These are phyloP conservation scores for Penicillium sp. DNA, from an alignment of 2,329 filamentous ascomycete genomes.

Conservation along the genomic window DNA sequence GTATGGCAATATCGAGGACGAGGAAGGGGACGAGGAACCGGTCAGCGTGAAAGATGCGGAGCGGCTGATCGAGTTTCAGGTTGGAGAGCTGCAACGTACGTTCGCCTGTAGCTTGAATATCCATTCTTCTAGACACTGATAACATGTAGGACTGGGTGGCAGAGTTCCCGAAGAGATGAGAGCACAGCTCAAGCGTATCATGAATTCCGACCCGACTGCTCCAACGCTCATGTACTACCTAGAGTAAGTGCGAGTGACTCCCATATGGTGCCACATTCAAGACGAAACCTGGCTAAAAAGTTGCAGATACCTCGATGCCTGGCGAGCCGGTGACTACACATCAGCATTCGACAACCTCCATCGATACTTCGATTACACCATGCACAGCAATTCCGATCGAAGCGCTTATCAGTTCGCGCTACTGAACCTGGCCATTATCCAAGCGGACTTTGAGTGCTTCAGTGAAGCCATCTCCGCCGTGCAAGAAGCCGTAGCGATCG, in stretches of 20 bases:
- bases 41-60: conserved; percentile 81
- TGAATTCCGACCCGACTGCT: conserved; percentile 67
- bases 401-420: conserved; percentile 93
- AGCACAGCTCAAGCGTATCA: conserved; percentile 67
- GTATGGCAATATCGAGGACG: conserved; percentile 52
- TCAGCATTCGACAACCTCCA: conserved; percentile 89
- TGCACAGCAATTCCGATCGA: conserved; percentile 74
- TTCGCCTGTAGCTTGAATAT: conserved; percentile 25
- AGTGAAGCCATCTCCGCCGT: conserved; percentile 89
- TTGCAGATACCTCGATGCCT: conserved; percentile 80
- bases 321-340: conserved; percentile 86
- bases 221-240: conserved; percentile 78
- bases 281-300: conserved; percentile 17
- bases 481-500: conserved; percentile 93
- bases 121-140: conserved; percentile 24
- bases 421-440: conserved; percentile 88
- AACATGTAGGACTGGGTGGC: conserved; percentile 67
- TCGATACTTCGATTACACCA: conserved; percentile 95
- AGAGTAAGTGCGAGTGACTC: conserved; percentile 49
- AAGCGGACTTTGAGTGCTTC: conserved; percentile 92
- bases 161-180: conserved; percentile 75
- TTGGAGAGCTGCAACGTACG: conserved; percentile 80
- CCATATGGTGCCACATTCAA: neutral
- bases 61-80: conserved; percentile 80
- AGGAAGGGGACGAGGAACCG: conserved; percentile 43